phyloP scores from a whole-genome alignment of 2,329 filamentous ascomycete genomes.

The Lecanicillium sp. region DNA sequence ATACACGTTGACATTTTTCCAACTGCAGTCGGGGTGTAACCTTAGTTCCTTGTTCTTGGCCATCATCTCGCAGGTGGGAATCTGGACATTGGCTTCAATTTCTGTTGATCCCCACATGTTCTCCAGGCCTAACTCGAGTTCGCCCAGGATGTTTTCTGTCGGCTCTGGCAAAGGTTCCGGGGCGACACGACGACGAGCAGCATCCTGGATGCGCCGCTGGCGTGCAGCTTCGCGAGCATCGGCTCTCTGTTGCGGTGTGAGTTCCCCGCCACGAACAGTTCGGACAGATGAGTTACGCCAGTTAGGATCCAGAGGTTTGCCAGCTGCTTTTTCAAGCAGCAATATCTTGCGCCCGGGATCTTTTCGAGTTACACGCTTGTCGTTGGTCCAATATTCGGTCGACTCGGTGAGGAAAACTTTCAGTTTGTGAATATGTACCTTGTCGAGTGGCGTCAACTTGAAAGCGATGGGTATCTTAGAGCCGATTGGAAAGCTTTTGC shows the following conservation, averaged over 20 bases:
- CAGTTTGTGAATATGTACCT: constrained; percentile 87
- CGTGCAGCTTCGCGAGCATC: constrained; percentile 43
- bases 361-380: constrained; percentile 77
- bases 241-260: constrained; percentile 44
- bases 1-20: constrained; percentile 87
- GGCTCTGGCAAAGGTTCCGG: constrained; percentile 42
- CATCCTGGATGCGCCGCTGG: constrained; percentile 49
- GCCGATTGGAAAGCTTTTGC: constrained; percentile 88
- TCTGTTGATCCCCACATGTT: constrained; percentile 80
- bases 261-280: constrained; percentile 73
- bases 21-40: constrained; percentile 86
- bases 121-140: constrained; percentile 65
- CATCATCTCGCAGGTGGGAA: constrained; percentile 85
- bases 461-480: constrained; percentile 87
- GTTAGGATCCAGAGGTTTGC: constrained; percentile 64
- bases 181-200: constrained; percentile 33
- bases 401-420: constrained; percentile 90
- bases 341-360: constrained; percentile 80
- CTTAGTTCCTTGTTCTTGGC: constrained; percentile 59
- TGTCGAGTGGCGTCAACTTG: constrained; percentile 85
- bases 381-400: constrained; percentile 83
- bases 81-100: constrained; percentile 88
- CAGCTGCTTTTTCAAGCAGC: constrained; percentile 81
- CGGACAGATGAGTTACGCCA: constrained; percentile 72
- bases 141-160: constrained; percentile 70